Conservation (phyloP, 208 protist genomes). For the Acanthamoeba royreba region DNA sequence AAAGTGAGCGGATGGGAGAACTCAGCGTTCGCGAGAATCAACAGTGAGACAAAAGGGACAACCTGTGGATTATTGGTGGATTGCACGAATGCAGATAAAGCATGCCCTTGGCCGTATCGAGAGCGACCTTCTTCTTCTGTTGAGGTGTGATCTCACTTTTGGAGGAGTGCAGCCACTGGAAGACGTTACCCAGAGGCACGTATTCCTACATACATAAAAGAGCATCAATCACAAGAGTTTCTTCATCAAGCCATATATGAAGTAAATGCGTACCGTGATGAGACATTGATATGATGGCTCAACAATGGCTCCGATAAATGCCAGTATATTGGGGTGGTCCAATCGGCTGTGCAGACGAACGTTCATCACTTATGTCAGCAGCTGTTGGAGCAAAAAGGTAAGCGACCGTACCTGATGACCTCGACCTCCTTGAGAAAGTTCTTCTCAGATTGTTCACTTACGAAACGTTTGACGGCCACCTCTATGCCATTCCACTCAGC, state of each 20-base stretch:
- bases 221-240: too few species aligned
- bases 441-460: background rate
- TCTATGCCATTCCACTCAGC: background rate
- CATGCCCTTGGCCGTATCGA: conserved; percentile 58
- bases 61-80: conserved; percentile 9
- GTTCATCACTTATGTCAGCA: too few species aligned
- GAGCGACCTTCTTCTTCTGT: conserved; percentile 27
- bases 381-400: background rate
- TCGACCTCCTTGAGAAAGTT: background rate
- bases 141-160: background rate
- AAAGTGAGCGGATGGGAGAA: background rate
- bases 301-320: background rate
- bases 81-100: conserved; percentile 50
- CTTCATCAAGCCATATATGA: too few species aligned
- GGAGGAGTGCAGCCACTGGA: background rate
- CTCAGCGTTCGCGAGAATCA: background rate
- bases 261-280: background rate
- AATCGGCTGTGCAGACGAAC: background rate
- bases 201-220: background rate
- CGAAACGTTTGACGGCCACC: background rate
- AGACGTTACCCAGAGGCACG: background rate
- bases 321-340: background rate
- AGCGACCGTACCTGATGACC: background rate
- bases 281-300: background rate
- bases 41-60: background rate